A percentile compares a stretch with the other conserved stretches of the same genome.
phyloP scores from a whole-genome alignment of 2,329 filamentous ascomycete genomes.

The Pseudogymnoascus sp. region DNA sequence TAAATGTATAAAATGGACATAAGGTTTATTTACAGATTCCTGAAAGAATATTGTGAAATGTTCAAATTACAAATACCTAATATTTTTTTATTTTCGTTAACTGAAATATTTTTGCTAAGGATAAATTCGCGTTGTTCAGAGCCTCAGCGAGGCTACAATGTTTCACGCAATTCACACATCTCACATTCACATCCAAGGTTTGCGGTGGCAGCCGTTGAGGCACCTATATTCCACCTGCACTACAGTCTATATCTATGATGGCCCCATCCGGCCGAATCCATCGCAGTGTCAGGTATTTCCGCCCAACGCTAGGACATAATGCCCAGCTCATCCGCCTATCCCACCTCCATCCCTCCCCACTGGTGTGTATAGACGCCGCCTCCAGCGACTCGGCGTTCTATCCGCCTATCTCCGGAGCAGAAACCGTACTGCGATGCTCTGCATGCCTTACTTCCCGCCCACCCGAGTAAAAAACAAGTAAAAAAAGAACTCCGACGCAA shows the following conservation, averaged over 20 bases:
- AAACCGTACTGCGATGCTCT: slow-evolving; percentile 5
- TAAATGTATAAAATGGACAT: background rate
- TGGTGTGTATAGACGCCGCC: background rate
- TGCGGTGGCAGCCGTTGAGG: slow-evolving; percentile 5
- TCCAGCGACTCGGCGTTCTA: slow-evolving; percentile 4
- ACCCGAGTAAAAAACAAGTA: background rate
- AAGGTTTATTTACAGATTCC: background rate
- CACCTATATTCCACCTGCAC: slow-evolving; percentile 11
- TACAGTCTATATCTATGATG: slow-evolving; percentile 11
- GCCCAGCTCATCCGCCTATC: background rate
- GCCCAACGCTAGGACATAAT: background rate
- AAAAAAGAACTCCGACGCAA: slow-evolving; percentile 8
- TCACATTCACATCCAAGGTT: background rate
- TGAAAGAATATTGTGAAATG: background rate
- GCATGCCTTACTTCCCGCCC: background rate
- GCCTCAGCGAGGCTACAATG: background rate
- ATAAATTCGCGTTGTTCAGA: background rate
- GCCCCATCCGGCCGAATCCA: background rate
- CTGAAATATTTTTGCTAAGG: background rate
- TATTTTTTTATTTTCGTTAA: background rate
- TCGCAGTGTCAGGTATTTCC: background rate
- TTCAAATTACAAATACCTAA: background rate
- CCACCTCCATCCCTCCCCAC: background rate
- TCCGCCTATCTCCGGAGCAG: background rate
- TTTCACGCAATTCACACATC: background rate